Evolutionary conservation across 2,329 filamentous ascomycete species (phyloP), one percentile per base, ranked within the genome.

Genomic region (Aspergillus cejpii): DNA sequence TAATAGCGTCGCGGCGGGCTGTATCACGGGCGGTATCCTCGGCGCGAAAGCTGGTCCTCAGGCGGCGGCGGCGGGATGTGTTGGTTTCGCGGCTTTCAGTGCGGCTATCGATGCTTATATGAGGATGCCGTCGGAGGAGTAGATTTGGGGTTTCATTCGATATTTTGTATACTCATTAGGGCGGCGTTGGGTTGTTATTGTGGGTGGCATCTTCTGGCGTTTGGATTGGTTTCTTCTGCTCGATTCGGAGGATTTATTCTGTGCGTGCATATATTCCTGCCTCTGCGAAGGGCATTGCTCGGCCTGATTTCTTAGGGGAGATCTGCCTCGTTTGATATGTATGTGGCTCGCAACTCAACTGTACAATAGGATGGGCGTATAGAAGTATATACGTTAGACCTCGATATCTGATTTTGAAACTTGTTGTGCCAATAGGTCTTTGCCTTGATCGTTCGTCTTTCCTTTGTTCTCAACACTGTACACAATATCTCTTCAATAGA

Each of bases 41-140:
- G 91, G 88, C 38, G 81, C 85, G 51, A 87, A 85, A 57, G 91
- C 87, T 0, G 92, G 92, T 0, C 92, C 92, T 6, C 87, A 92
- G 71, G 92, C 91, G 24, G 85, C 87, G 39, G 84, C 82, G 1
- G 77, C 94, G 3, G 92, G 92, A 1, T 97, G 91, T 67, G 85
- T 81, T 10, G 92, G 91, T 1, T 98, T 98, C 68, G 92, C 92
- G 45, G 90, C 87, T 1, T 97, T 97, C 59, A 87, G 82, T 65
- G 82, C 86, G 11, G 91, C 90, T 0, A 96, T 97, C 64, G 91
- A 97, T 75, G 81, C 81, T 27, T 96, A 88, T 65, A 87, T 96
- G 87, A 73, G 86, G 58, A 84, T 84, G 75, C 85, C 85, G 8
- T 62, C 61, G 47, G 54, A 80, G 27, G 50, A 53, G 29, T 49